Evolutionary conservation across 441 rosid genomes (phyloP), one percentile per base, ranked within the genome.

Genomic region (Gossypium schwendimanii): DNA sequence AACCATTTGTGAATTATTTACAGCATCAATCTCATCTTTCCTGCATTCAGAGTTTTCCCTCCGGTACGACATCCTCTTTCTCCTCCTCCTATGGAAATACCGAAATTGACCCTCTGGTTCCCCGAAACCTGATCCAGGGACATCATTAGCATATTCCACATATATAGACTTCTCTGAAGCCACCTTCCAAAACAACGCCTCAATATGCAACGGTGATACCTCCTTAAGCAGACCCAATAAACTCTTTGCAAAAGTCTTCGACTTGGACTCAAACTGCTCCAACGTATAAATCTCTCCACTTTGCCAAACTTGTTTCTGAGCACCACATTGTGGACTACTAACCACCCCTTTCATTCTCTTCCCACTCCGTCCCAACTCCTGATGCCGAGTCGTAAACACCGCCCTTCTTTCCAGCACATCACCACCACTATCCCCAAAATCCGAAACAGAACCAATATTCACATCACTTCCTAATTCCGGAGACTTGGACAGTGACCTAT

Each of bases 81-180:
- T 91, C 84, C 87, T 90, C 74, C 87, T 83, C 70, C 80, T 85
- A 75, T 82, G 85, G 67, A 90, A 87, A 85, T 90, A 87, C 49
- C 80, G 86, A 76, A 81, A 83, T 68, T 86, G 87, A 60, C 89
- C 88, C 71, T 88, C 89, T 33, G 97, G 94, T 68, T 92, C 92
- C 52, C 96, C 98, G 77, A 96, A 96, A 70, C 80, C 98, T 9
- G 99, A 93, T 6, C 99, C 99, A 1, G 99, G 98, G 18, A 96
- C 98, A 87, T 96, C 98, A 77, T 96, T 96, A 11, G 99, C 98
- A 87, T 96, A 96, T 71, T 96, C 99, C 58, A 96, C 86, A 71
- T 83, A 84, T 59, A 92, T 85, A 61, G 98, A 96, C 82, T 91
- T 96, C 77, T 94, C 98, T 0, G 80, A 88, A 73, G 96, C 89